phyloP scores from a whole-genome alignment of 192 early-diverging fungal species.

The Borealophlyctis nickersoniae region DNA sequence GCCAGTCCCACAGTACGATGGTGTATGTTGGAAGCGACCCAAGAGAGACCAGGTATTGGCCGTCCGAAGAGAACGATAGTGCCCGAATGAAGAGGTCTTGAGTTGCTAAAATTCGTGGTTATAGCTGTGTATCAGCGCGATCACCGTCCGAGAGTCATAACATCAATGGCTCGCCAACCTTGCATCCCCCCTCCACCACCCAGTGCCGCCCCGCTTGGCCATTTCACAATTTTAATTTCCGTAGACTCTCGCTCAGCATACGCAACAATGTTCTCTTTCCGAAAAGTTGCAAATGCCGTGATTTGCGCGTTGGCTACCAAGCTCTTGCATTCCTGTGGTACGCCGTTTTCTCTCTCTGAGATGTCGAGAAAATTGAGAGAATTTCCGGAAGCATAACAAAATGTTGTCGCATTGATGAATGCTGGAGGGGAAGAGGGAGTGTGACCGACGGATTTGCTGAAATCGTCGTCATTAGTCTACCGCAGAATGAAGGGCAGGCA shows the following conservation, averaged over 20 bases:
- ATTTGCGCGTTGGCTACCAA: conserved; percentile 39
- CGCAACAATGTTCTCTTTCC: conserved; percentile 40
- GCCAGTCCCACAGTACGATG: conserved; percentile 54
- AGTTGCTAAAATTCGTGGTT: background rate
- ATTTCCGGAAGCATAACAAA: conserved; percentile 50
- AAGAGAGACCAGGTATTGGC: conserved; percentile 46
- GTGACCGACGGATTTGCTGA: conserved; percentile 46
- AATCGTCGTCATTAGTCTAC: background rate
- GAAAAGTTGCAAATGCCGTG: conserved; percentile 41
- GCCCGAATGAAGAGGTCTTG: conserved; percentile 32
- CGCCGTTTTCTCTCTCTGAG: background rate
- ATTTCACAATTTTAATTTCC: conserved; percentile 43
- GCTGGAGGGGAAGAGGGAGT: conserved; percentile 22
- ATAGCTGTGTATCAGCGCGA: background rate
- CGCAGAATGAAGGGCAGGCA: background rate
- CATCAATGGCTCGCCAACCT: background rate
- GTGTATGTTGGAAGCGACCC: conserved; percentile 42
- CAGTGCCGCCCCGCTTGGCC: conserved; percentile 30
- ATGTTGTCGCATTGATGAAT: conserved; percentile 28
- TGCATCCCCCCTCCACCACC: conserved; percentile 8
- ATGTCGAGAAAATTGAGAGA: conserved; percentile 41
- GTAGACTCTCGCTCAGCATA: conserved; percentile 40
- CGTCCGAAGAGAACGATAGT: conserved; percentile 46
- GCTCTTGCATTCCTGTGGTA: background rate
- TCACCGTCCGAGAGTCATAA: background rate